Evolutionary conservation across 495 filamentous ascomycete species (phyloP), one percentile per base, ranked within the genome.

Genomic region (Xylaria nigripes): DNA sequence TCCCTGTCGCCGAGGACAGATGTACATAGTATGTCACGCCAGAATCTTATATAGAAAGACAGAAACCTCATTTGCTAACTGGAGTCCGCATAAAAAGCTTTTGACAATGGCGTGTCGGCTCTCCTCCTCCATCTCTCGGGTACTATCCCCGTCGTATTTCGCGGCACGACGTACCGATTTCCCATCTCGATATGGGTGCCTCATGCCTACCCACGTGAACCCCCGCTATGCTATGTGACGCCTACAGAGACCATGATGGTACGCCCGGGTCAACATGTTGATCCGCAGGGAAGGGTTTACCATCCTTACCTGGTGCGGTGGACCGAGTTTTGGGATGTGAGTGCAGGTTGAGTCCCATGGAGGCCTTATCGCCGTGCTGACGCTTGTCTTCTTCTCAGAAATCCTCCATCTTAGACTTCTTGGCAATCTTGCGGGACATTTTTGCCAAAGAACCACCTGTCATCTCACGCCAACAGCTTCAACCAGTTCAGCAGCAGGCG

Each of bases 401-500:
- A 73, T 94, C 87, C 4, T 89, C 78, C 55, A 76, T 96, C 13
- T 63, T 83, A 16, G 90, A 93, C 60, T 85, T 96, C 51, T 72
- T 96, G 2, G 84, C 80, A 9, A 85, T 95, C 23, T 74, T 98
- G 12, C 78, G 87, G 55, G 89, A 91, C 53, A 79, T 96, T 1
- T 98, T 98, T 64, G 84, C 90, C 19, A 93, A 93, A 68, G 93
- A 98, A 61, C 93, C 93, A 23, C 93, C 93, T 0, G 89, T 96
- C 21, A 80, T 88, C 52, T 79, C 89, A 48, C 86, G 81, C 50
- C 81, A 84, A 55, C 83, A 83, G 55, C 78, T 76, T 51, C 70
- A 70, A 36, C 61, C 71, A 27, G 18, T 50, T 6, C 56, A 51
- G 32, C 54, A 50, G 18, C 67, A 69, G 24, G 64, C 70, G 18